Evolutionary conservation across 1,284 basidiomycete species (phyloP), one percentile per base, ranked within the genome.

Genomic region (Ustilago xerochloae): DNA sequence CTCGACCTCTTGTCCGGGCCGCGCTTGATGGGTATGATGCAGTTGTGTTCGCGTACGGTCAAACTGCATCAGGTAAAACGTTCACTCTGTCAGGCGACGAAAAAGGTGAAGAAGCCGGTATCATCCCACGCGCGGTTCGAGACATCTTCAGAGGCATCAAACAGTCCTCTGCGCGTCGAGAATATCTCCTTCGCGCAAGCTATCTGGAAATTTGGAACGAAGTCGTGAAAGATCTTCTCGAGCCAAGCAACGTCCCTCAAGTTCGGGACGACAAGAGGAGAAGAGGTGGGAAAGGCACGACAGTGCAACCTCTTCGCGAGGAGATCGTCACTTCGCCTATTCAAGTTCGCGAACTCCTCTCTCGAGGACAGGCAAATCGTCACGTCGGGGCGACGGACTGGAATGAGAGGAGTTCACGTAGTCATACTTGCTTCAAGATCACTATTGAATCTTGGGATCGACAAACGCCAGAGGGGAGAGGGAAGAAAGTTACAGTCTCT

Each of bases 311-410:
- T 3, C 87, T 96, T 39, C 87, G 92, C 38, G 93, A 95, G 81
- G 93, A 94, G 81, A 93, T 97, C 8, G 93, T 98, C 38, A 96
- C 93, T 16, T 92, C 91, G 69, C 87, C 96, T 43, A 92, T 92
- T 74, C 89, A 91, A 51, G 93, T 98, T 15, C 89, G 89, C 45
- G 91, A 93, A 61, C 91, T 98, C 4, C 87, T 99, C 55, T 88
- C 89, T 69, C 87, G 93, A 24, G 96, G 96, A 8, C 93, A 95
- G 82, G 90, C 91, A 1, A 92, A 94, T 79, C 87, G 96, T 39
- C 88, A 94, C 73, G 95, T 94, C 4, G 95, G 94, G 0, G 92
- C 90, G 73, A 99, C 96, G 15, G 96, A 99, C 84, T 99, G 94
- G 93, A 99, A 99, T 84, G 93, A 94, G 79, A 87, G 94, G 43